Evolutionary conservation across 2,329 filamentous ascomycete genomes (phyloP), one percentile per base, ranked within the genome.

Genomic region (Claviceps citrina): DNA sequence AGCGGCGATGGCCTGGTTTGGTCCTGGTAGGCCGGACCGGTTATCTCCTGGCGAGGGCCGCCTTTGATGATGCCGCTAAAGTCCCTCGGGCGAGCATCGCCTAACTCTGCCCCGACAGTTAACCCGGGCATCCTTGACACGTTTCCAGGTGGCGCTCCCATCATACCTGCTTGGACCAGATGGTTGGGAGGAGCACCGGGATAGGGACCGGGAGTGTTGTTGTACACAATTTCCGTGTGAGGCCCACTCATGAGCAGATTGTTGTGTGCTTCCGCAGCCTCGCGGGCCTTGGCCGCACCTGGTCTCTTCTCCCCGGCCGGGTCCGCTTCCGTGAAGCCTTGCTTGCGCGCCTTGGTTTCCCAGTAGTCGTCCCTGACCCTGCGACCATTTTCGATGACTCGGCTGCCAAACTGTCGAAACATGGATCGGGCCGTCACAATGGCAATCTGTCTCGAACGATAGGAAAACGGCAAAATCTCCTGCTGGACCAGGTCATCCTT

Each of bases 401-500:
- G 76, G 59, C 87, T 95, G 36, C 91, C 91, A 59, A 98, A 98
- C 59, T 98, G 91, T 32, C 91, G 79, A 61, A 96, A 98, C 91
- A 98, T 98, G 51, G 89, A 96, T 47, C 85, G 78, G 24, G 91
- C 91, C 1, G 91, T 96, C 32, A 98, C 91, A 46, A 98, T 95
- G 38, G 91, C 91, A 50, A 98, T 98, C 62, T 98, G 91, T 38
- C 91, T 78, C n/a, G 91, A 98, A 33, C 91, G 78, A 59, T 98
- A 98, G 4, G 89, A 95, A 60, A 96, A 98, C 0, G 91, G 91
- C 16, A 98, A 67, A 43, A 96, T 93, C 54, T 96, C 91, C 64
- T 96, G 87, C 47, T 79, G 71, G 36, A 98, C 94, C 13, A 98
- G 69, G 54, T 96, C 86, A 58, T 98, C 91, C 68, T 98, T 98